Evolutionary conservation across 371 early-diverging fungal species (phyloP), one percentile per base, ranked within the genome.

Genomic region (Apophysomyces variabilis): DNA sequence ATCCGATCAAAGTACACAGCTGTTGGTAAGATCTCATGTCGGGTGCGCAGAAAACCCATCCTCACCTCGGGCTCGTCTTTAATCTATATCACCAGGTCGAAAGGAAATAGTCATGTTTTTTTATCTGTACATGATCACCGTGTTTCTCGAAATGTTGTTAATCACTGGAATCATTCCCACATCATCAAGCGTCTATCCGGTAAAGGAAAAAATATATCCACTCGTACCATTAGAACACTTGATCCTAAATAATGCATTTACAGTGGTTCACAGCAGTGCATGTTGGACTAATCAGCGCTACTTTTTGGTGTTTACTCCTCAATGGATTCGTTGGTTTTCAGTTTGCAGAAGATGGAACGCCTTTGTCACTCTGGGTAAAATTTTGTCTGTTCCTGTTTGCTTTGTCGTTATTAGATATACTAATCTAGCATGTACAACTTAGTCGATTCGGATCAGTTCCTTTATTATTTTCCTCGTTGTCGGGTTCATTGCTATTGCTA

Each of bases 31-130:
- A 76, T 41, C 16, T 35, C 14, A 64, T 21, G 54, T 44, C 36
- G 16, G 16, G 38, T 39, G 18, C 14, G 35, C 39, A 35, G 2
- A 43, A 43, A 39, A 45, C 11, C 41, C 21, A 14, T 35, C 9
- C 5, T 32, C 54, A 18, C 18, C n/a, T 38, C 37, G 21, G 16
- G 37, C n/a, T 21, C 39, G 14, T 56, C 47, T 38, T 41, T 44
- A 12, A 57, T 58, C 38, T 3, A 47, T 37, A 26, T 26, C 32
- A 26, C 32, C 76, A 92, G 94, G 95, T 58, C 93, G 99, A 56
- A 96, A 96, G 85, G 99, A 97, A 82, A 96, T 97, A 71, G 92
- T 95, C 64, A 89, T 96, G 89, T 96, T 97, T 85, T 97, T 97
- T 75, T 98, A 97, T 75, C 78, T 96, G 68, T 98, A 97, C 79